phyloP scores from a whole-genome alignment of 495 filamentous ascomycete species.

The Tuber aestivum region DNA sequence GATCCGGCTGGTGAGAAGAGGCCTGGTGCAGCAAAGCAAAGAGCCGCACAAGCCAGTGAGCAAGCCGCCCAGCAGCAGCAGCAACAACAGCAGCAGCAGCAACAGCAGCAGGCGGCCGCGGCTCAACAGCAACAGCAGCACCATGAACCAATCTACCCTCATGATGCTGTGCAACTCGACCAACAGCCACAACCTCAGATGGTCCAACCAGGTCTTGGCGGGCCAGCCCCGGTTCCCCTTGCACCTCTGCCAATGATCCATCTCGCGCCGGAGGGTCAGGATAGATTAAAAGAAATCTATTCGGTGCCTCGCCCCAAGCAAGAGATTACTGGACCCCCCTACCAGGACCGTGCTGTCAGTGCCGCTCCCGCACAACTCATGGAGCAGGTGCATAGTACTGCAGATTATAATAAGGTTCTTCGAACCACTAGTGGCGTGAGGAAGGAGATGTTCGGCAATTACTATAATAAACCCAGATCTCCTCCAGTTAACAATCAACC shows the following conservation, averaged over 20 bases:
- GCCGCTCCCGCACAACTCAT: slow-evolving; percentile 77
- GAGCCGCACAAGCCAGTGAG: slow-evolving; percentile 68
- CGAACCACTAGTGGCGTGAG: slow-evolving; percentile 68
- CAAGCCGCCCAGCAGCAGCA: slow-evolving; percentile 46
- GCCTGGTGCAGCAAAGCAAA: slow-evolving; percentile 80
- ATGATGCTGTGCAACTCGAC: slow-evolving; percentile 51
- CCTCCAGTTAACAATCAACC: slow-evolving; percentile 56
- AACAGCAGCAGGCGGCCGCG: slow-evolving; percentile 45
- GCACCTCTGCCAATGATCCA: slow-evolving; percentile 80
- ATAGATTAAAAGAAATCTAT: slow-evolving; percentile 74
- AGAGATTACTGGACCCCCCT: slow-evolving; percentile 80
- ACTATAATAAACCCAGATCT: slow-evolving; percentile 57
- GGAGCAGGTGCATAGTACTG: slow-evolving; percentile 78
- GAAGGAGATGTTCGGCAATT: slow-evolving; percentile 59
- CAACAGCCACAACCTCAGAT: slow-evolving; percentile 56
- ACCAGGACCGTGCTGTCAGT: slow-evolving; percentile 77
- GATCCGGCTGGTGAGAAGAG: slow-evolving; percentile 95
- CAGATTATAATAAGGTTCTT: slow-evolving; percentile 81
- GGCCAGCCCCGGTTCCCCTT: slow-evolving; percentile 56
- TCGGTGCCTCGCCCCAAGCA: slow-evolving; percentile 79
- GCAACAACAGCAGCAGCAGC: slow-evolving; percentile 18
- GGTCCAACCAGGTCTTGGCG: slow-evolving; percentile 64
- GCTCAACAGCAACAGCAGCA: slow-evolving; percentile 45
- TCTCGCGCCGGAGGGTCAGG: slow-evolving; percentile 56
- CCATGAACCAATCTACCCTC: slow-evolving; percentile 60